A percentile compares a stretch with the other conserved stretches of the same genome.
Evolutionary conservation across 2,329 filamentous ascomycete species (phyloP).

Genomic region (Coniochaeta ligniaria): DNA sequence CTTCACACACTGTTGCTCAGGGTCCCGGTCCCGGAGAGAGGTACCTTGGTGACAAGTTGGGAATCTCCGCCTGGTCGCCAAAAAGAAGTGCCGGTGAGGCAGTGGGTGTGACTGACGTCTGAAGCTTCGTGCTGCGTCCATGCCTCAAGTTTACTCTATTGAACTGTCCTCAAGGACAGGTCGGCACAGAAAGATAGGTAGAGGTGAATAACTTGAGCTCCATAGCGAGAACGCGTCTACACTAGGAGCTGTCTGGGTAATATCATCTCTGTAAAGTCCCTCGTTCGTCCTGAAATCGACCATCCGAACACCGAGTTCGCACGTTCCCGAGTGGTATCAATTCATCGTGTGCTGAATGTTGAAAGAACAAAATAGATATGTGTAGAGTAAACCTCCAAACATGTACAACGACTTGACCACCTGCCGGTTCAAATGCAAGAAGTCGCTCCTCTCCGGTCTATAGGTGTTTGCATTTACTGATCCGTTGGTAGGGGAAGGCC

Average conservation of each 20-base stretch:
- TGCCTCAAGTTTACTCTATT: too few species aligned
- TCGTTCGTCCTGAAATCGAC: neutral
- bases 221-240: neutral
- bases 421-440: neutral
- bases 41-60: too few species aligned
- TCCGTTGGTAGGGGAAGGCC: neutral
- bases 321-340: neutral
- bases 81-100: too few species aligned
- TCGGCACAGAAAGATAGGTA: neutral
- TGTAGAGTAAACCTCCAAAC: neutral
- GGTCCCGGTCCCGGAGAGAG: neutral
- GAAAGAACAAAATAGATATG: neutral
- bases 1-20: neutral
- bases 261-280: neutral
- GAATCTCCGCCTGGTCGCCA: too few species aligned
- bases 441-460: neutral
- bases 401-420: neutral
- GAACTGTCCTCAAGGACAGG: too few species aligned
- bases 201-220: neutral
- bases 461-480: neutral
- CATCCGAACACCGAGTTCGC: neutral
- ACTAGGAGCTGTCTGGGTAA: neutral
- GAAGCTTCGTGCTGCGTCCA: too few species aligned
- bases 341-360: neutral
- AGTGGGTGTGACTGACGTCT: too few species aligned